Evolutionary conservation across 208 protist species (phyloP), one percentile per base, ranked within the genome.

Genomic region (Plasmodiophora brassicae): DNA sequence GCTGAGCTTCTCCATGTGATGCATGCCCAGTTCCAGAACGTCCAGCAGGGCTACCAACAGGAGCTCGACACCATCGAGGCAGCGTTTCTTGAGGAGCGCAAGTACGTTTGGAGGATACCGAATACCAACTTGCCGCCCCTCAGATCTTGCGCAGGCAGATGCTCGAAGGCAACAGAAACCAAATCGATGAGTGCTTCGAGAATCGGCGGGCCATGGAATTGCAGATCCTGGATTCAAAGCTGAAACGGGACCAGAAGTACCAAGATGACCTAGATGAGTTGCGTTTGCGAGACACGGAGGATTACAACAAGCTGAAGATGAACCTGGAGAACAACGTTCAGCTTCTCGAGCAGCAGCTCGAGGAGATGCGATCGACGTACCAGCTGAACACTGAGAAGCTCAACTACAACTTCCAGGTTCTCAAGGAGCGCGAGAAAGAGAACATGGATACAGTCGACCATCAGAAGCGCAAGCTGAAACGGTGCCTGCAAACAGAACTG

Each of bases 361-460:
- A 97, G 87, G 96, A 96, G 88, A 96, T 97, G 88, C 95, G 97
- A 85, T 92, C 95, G 1, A 95, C 96, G 91, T 98, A 97, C 89
- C 93, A 97, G 45, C 95, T 98, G 72, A 98, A 97, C 89, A 95
- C 94, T 25, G 95, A 98, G 91, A 96, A 97, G 41, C 94, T 98
- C 36, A 96, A 95, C 46, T 98, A 98, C 93, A 98, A 97, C 93
- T 90, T 97, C 85, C 95, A 97, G 88, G 95, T 98, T 45, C 94
- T 98, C 60, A 93, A 93, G 32, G 96, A 97, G 90, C 93, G 97
- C 0, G 95, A 97, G 39, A 95, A 96, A 88, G 97, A 98, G 88
- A 98, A 97, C 93, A 94, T 95, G 39, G 94, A 88, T 71, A 96
- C 96, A n/a, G 95, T 97, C 91, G 91, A 91, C 28, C 91, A 96